phyloP scores from a whole-genome alignment of 2,329 filamentous ascomycete species.

The Fusarium sororula region DNA sequence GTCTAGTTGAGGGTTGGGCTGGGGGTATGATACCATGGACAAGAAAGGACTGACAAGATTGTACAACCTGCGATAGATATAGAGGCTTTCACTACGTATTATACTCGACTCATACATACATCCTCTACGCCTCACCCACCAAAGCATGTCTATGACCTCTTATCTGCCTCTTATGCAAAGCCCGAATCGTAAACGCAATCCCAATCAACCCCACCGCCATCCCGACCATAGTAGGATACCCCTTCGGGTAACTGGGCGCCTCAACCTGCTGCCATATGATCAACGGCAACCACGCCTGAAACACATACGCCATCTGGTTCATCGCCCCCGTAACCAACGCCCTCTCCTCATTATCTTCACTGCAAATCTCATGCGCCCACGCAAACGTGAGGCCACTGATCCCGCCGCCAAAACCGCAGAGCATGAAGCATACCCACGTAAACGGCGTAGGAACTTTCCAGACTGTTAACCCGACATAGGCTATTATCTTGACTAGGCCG shows the following conservation, averaged over 20 bases:
- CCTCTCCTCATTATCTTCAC: slow-evolving; percentile 68
- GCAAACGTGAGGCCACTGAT: slow-evolving; percentile 58
- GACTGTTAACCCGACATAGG: slow-evolving; percentile 51
- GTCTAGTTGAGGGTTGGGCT: fast-evolving
- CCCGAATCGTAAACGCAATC: slow-evolving; percentile 58
- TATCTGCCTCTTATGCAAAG: slow-evolving; percentile 18
- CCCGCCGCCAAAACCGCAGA: slow-evolving; percentile 61
- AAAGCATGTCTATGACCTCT: background rate
- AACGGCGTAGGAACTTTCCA: slow-evolving; percentile 60
- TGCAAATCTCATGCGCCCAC: slow-evolving; percentile 62
- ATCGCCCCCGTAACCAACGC: slow-evolving; percentile 73
- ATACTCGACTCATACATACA: background rate
- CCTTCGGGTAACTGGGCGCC: slow-evolving; percentile 68
- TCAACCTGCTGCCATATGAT: slow-evolving; percentile 74
- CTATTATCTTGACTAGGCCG: slow-evolving; percentile 53
- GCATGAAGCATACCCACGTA: slow-evolving; percentile 71
- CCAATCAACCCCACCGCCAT: slow-evolving; percentile 60
- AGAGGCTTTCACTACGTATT: background rate
- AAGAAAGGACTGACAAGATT: background rate
- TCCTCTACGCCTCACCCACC: background rate
- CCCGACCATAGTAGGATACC: slow-evolving; percentile 64
- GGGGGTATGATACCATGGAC: background rate
- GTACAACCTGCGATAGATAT: background rate
- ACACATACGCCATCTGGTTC: slow-evolving; percentile 76
- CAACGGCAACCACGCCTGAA: slow-evolving; percentile 76